Base-by-base conservation (phyloP, 2,329 filamentous ascomycete genomes). In the Neoscytalidium dimidiatum region DNA sequence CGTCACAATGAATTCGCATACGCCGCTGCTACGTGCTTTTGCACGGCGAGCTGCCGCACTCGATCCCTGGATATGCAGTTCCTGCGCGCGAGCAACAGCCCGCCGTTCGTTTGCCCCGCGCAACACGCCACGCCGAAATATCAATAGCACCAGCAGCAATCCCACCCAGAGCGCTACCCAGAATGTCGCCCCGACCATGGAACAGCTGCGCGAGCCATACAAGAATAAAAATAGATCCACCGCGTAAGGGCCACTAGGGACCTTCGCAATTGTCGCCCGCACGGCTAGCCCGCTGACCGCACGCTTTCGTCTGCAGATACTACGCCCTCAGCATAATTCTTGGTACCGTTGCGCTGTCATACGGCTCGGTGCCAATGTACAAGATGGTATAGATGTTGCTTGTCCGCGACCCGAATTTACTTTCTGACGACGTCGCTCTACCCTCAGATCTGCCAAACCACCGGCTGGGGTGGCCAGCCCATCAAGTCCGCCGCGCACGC, bases 391-490 rank as follows among this genome's bases (percentile, higher is more conserved):
- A 78, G 64, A 11, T n/a, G 7, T 14, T 35, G 8, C 28, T 1
- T 2, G 23, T 23, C 28, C 31, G 35, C 5, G 7, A 19, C 4
- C 9, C 4, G 46, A 41, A 64, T 29, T 26, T 21, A n/a, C 2
- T n/a, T 26, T 38, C 44, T 49, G 23, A 58, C 44, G 14, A 11
- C 31, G 13, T 19, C 19, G 14, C 23, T 17, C 8, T 14, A 9
- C 4, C 14, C 38, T 4, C 69, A 92, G 88, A 93, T 94, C 74
- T 94, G 91, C 80, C 88, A 91, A 80, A 91, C 91, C 17, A 94
- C 90, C 13, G 91, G 94, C 72, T 98, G 92, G 92, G 92, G 92
- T 71, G 94, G 94, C 44, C 92, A 97, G 76, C 94, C 94, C 33
- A 87, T 97, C 68, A 92, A 93, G 75, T 92, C 92, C 14, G 86